Evolutionary conservation across 148 eudicot species (phyloP), one percentile per base, ranked within the genome.

Genomic region (Cornus kousa): DNA sequence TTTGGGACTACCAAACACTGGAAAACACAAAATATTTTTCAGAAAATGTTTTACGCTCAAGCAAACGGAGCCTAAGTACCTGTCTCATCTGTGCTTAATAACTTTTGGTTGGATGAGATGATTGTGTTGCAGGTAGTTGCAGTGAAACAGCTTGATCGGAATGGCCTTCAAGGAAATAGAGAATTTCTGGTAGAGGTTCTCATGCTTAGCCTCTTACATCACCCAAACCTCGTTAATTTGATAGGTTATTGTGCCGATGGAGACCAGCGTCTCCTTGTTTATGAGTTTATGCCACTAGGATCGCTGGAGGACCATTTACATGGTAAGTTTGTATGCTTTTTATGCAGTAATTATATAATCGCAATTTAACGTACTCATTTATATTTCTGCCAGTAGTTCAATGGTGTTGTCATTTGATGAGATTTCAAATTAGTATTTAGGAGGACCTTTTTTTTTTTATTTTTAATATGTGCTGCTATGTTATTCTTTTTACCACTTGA

Each of bases 161-260:
- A 94, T 83, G 98, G 98, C 35, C 94, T 94, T 71, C 98, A 94
- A 84, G 98, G 98, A 79, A 94, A 92, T 60, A 85, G 97, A 83
- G 98, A 94, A 75, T 94, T 94, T 77, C 78, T 94, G 82, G 98
- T 94, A 82, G 98, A 94, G 88, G 98, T 94, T 83, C 91, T 94
- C 53, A 92, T 94, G 98, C 97, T 94, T 77, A 94, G 98, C 80
- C 90, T 94, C 7, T 86, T 94, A 77, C 98, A 92, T 81, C 97
- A 94, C 80, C 87, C 86, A 39, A 94, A 94, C 85, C 89, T 94
- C 50, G 98, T 94, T 73, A 94, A 94, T 83, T 86, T 94, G 89
- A 94, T 92, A 73, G 98, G 98, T 79, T 94, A 94, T 79, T 94
- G 97, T 79, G 97, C 98, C 75, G 98, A 94, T 85, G 98, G 98